A percentile compares a stretch with the other conserved stretches of the same genome.
phyloP scores from a whole-genome alignment of 1,139 yeast genomes.

The Yamadazyma friedrichii region DNA sequence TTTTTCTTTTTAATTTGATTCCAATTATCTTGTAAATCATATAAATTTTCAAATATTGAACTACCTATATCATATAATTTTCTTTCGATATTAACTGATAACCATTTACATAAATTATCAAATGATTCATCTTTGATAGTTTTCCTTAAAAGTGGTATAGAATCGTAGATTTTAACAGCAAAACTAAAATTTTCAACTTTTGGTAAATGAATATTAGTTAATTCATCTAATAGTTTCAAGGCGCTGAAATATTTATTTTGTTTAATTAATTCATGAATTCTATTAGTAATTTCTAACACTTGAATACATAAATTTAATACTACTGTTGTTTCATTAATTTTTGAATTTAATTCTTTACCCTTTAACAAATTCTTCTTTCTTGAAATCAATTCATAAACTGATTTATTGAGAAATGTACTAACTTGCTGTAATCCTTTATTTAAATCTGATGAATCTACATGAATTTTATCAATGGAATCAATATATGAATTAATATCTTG shows the following conservation, averaged over 20 bases:
- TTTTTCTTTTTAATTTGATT: slow-evolving; percentile 33
- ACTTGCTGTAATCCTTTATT: slow-evolving; percentile 53
- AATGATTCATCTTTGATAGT: slow-evolving; percentile 80
- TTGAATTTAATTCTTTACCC: slow-evolving; percentile 55
- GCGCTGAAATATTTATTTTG: slow-evolving; percentile 83
- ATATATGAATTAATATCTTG: slow-evolving; percentile 55
- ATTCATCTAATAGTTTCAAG: slow-evolving; percentile 74
- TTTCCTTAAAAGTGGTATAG: slow-evolving; percentile 74
- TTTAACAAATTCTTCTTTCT: slow-evolving; percentile 56
- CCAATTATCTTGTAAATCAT: slow-evolving; percentile 61
- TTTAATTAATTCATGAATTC: slow-evolving; percentile 77
- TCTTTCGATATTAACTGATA: slow-evolving; percentile 61
- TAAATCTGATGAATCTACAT: slow-evolving; percentile 52
- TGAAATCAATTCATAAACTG: slow-evolving; percentile 63
- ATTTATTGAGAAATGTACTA: slow-evolving; percentile 51
- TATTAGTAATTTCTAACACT: slow-evolving; percentile 82
- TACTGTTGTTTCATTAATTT: slow-evolving; percentile 62
- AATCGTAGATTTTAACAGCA: slow-evolving; percentile 65
- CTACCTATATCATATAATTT: slow-evolving; percentile 63
- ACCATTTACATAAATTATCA: slow-evolving; percentile 69
- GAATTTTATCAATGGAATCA: slow-evolving; percentile 56
- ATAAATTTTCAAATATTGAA: slow-evolving; percentile 53
- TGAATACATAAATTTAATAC: slow-evolving; percentile 71
- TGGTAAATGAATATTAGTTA: slow-evolving; percentile 63
- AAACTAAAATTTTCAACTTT: slow-evolving; percentile 76